phyloP scores from a whole-genome alignment of 345 rosid genomes.

The Populus simonii region DNA sequence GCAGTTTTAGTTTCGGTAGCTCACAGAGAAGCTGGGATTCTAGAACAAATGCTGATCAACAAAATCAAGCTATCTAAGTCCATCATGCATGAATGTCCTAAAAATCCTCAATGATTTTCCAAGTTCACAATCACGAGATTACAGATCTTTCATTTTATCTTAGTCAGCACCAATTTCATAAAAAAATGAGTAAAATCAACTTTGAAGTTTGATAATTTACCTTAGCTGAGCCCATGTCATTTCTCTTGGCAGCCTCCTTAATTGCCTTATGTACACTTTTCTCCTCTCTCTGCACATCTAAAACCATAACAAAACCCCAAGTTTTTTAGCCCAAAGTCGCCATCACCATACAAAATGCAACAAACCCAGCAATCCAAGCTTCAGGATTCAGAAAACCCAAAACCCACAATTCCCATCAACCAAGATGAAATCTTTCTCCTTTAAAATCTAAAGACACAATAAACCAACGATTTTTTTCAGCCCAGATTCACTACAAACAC shows the following conservation, averaged over 20 bases:
- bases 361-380: neutral
- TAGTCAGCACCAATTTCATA: neutral
- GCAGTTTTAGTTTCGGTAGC: neutral
- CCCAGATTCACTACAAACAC: neutral
- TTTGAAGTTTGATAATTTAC: conserved; percentile 8
- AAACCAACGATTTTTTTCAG: neutral
- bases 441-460: neutral
- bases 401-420: neutral
- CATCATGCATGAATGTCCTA: neutral
- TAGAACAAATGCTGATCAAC: neutral
- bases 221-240: conserved; percentile 45
- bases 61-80: neutral
- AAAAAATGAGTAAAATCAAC: neutral
- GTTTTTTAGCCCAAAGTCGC: neutral
- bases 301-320: conserved; percentile 8
- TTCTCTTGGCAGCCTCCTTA: conserved; percentile 41
- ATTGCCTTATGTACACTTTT: conserved; percentile 41
- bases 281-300: conserved; percentile 51
- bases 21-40: neutral
- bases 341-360: neutral
- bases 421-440: neutral
- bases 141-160: too few species aligned
- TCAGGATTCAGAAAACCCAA: neutral
- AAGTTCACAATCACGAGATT: too few species aligned
- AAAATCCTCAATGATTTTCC: neutral